Conservation (phyloP, 2,329 filamentous ascomycete species). For the Microdochium trichocladiopsis region DNA sequence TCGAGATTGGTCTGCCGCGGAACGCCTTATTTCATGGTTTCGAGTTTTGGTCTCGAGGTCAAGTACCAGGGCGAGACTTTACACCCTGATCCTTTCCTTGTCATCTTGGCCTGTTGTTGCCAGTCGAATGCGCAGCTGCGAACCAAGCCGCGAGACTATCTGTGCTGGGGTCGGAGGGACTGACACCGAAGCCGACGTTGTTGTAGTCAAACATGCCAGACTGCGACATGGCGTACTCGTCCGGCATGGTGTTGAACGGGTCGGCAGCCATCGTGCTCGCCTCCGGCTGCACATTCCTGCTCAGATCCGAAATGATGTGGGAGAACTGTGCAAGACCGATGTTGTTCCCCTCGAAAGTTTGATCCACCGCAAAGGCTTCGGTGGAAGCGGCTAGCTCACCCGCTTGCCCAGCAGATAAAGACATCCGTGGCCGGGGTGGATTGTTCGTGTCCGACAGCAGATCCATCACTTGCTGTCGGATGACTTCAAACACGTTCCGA, state of each 20-base stretch:
- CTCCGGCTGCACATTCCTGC: neutral
- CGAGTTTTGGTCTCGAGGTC: too few species aligned
- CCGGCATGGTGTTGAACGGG: neutral
- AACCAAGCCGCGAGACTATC: neutral
- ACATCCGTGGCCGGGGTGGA: neutral
- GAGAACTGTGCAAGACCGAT: neutral
- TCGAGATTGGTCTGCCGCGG: too few species aligned
- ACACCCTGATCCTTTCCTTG: too few species aligned
- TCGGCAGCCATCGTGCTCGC: neutral
- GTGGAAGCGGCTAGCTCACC: neutral
- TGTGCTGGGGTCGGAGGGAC: neutral
- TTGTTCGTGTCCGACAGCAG: neutral
- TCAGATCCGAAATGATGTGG: neutral
- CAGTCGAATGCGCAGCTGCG: too few species aligned
- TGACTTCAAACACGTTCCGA: constrained; percentile 17
- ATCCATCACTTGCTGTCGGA: neutral
- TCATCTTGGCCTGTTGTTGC: too few species aligned
- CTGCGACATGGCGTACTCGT: neutral
- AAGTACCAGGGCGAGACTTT: too few species aligned
- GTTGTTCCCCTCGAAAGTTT: neutral
- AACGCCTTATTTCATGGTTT: too few species aligned
- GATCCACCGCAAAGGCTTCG: neutral
- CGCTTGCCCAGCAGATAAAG: neutral
- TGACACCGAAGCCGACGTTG: neutral
- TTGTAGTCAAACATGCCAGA: neutral